Percentiles rank a stretch among this genome's conserved stretches.
These are phyloP conservation scores for Arachis monticola DNA, from an alignment of 331 rosid genomes.

Conservation along the genomic window DNA sequence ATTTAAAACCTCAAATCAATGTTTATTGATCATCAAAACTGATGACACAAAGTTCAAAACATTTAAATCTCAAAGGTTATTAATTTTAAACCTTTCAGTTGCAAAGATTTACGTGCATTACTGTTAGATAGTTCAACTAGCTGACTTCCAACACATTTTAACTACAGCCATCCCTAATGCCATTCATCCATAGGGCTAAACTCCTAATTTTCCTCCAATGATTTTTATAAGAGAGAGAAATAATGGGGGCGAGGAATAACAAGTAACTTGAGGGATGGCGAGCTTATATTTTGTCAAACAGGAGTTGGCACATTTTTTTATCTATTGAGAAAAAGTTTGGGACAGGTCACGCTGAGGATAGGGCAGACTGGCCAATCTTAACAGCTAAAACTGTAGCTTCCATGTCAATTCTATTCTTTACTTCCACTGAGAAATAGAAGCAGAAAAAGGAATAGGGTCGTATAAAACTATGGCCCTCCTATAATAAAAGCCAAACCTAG, in stretches of 20 bases:
- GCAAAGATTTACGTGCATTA: neutral
- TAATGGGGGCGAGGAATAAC: neutral
- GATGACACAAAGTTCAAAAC: constrained; percentile 11
- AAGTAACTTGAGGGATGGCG: neutral
- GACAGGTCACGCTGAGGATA: neutral
- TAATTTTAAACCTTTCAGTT: neutral
- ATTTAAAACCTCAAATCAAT: constrained; percentile 28
- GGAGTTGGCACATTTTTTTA: neutral
- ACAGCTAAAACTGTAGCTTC: neutral
- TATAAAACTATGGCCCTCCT: constrained; percentile 18
- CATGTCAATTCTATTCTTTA: constrained; percentile 8
- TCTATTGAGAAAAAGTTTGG: neutral
- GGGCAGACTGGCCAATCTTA: neutral
- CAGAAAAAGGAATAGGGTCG: neutral
- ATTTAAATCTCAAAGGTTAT: neutral
- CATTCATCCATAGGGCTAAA: neutral
- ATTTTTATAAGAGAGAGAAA: neutral
- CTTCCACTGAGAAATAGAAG: neutral
- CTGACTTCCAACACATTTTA: neutral
- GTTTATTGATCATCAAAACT: neutral
- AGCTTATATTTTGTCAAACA: neutral
- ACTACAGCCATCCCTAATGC: neutral
- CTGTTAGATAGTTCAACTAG: neutral
- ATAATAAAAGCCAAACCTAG: constrained; percentile 29
- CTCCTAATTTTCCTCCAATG: neutral